Percentiles rank a stretch among this genome's conserved stretches.
Conservation (phyloP, 345 rosid species). For the Rhodamnia argentea region DNA sequence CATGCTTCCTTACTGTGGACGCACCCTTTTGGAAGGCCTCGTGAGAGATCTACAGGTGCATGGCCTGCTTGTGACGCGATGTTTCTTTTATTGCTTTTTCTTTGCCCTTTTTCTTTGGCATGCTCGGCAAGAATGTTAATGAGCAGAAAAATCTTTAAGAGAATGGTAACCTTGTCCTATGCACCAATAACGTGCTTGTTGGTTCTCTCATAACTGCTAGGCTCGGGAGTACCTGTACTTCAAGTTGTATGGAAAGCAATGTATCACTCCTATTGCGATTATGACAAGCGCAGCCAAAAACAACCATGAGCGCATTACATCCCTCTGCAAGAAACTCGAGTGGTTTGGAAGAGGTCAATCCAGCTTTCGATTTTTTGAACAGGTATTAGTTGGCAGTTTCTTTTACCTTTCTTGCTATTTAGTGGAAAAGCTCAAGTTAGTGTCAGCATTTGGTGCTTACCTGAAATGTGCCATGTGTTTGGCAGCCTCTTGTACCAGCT, state of each 20-base stretch:
- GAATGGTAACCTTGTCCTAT: background rate
- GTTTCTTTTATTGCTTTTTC: background rate
- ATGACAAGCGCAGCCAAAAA: slow-evolving; percentile 97
- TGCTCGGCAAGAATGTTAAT: background rate
- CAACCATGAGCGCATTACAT: slow-evolving; percentile 68
- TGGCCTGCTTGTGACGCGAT: background rate
- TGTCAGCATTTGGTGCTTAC: background rate
- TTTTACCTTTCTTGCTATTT: background rate
- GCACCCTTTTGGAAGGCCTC: slow-evolving; percentile 88
- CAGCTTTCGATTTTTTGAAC: slow-evolving; percentile 83
- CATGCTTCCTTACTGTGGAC: slow-evolving; percentile 91
- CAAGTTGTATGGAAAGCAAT: slow-evolving; percentile 76
- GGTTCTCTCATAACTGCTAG: slow-evolving; percentile 21
- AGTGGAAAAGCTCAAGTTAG: background rate
- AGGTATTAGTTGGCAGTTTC: slow-evolving; percentile 33
- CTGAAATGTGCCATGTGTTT: background rate
- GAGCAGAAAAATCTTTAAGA: background rate
- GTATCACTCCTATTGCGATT: slow-evolving; percentile 85
- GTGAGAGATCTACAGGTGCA: slow-evolving; percentile 91
- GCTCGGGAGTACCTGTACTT: slow-evolving; percentile 88
- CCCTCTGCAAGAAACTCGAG: slow-evolving; percentile 55
- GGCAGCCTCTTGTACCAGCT: slow-evolving; percentile 86
- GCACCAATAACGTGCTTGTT: background rate
- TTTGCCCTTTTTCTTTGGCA: background rate
- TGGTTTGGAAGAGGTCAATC: slow-evolving; percentile 96